Base-by-base conservation (phyloP, 2,329 filamentous ascomycete species). In the Xylariaceae sp. region DNA sequence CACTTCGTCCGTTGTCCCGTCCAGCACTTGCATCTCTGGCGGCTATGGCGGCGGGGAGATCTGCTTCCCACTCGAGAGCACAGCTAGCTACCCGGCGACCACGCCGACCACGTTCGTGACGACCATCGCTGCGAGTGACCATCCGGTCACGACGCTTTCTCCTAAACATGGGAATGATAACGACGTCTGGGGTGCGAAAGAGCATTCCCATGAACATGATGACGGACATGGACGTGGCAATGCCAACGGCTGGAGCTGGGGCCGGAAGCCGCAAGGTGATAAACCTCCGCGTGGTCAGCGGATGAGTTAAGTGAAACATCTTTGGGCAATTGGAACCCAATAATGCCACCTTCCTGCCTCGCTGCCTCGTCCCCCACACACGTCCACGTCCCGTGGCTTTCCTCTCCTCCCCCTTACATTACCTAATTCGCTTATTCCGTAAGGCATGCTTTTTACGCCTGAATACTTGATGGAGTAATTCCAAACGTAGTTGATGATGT, bases 91-190 rank as follows among this genome's bases (percentile, higher is more conserved):
- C 22, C 22, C 22, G 22, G 11, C 22, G 22, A 26, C 22, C n/a
- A 38, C 41, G 15, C 38, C 39, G 12, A 52, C 47, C 6, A 52
- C 47, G 2, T 39, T 52, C 3, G 11, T 40, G 35, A 52, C 47
- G 22, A 11, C 22, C 19, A 32, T 13, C 7, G 30, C 30, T 7
- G 13, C 22, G 0, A 19, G 34, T 11, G 29, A 43, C 9, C 16
- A 16, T 19, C 4, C 22, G 22, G 32, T 16, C 16, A 34, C 12
- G 19, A 41, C 15, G 32, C 22, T 2, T 17, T 9, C 4, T 4
- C 30, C 6, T 11, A 6, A 26, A 6, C 6, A 6, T 6, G 22
- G 22, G 22, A 26, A 26, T n/a, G n/a, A n/a, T n/a, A n/a, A n/a
- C n/a, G 22, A 11, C 22, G 22, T 26, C 11, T 19, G 17, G 24